Base-by-base conservation (phyloP, 345 rosid species). In the Erucastrum elatum region DNA sequence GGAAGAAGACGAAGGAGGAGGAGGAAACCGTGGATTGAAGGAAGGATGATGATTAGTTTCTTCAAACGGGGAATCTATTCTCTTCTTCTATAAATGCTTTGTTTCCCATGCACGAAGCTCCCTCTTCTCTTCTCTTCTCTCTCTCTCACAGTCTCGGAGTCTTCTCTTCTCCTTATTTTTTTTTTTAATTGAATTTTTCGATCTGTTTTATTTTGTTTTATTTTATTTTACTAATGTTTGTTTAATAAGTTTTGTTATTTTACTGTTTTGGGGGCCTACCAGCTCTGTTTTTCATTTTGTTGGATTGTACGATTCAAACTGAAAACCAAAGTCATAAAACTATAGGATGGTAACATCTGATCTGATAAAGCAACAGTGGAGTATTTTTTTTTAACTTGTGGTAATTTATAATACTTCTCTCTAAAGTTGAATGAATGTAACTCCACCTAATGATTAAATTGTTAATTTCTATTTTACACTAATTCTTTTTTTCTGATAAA, bases 21-120 rank as follows among this genome's bases (percentile, higher is more conserved):
- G 4, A 25, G 68, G 15, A 62, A 30, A 31, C 77, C 8, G 35
- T 60, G 15, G 34, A 67, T 60, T 25, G 44, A 78, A 33, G 4
- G 49, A 16, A 49, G 3, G 56, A 35, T 2, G 56, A 35, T 16
- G 71, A 74, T 7, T 13, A 71, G 30, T 66, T 13, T 72, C 66
- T 21, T 37, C 53, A 61, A 21, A 39, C 67, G 3, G 82, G 68
- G 82, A 51, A 17, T 33, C 3, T 37, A 60, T 13, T 33, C 2
- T n/a, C n/a, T 8, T 55, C 61, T 21, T 21, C 34, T 55, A 44
- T n/a, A 75, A 80, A 75, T 63, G 79, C 33, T 75, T 3, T 25
- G 56, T 65, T 55, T 37, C 56, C 83, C 83, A 80, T 80, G 83
- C 83, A 80, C 76, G 65, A 72, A 65, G 67, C 8, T 70, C 72